Evolutionary conservation across 2,329 filamentous ascomycete genomes (phyloP).

Genomic region (Neospermospora avenae): DNA sequence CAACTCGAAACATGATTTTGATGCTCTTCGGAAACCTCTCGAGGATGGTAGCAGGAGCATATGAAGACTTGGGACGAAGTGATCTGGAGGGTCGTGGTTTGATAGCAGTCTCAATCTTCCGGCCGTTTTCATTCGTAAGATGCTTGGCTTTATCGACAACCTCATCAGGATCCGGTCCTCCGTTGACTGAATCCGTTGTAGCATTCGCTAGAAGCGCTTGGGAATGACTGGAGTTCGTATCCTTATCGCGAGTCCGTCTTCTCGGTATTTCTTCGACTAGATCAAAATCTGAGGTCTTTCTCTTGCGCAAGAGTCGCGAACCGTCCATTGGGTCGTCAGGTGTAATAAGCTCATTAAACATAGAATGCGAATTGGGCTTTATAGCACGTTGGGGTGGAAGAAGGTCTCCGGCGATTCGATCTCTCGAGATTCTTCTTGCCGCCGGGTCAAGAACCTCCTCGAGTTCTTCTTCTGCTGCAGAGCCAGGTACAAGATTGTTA

Average conservation of each 20-base stretch:
- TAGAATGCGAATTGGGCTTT: slow-evolving; percentile 69
- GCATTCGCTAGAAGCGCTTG: slow-evolving; percentile 14
- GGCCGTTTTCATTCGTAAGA: slow-evolving; percentile 24
- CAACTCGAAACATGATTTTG: slow-evolving; percentile 56
- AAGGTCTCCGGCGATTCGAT: slow-evolving; percentile 67
- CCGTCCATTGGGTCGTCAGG: slow-evolving; percentile 73
- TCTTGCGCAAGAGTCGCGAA: slow-evolving; percentile 74
- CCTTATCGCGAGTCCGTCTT: slow-evolving; percentile 43
- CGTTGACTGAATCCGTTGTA: background rate
- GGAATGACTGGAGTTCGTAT: slow-evolving; percentile 20
- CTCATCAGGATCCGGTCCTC: slow-evolving; percentile 18
- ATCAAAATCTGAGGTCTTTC: slow-evolving; percentile 70
- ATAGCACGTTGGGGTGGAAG: slow-evolving; percentile 63
- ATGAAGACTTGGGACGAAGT: slow-evolving; percentile 48
- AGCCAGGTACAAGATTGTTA: slow-evolving; percentile 45
- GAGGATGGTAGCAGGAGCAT: slow-evolving; percentile 40
- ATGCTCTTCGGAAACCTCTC: slow-evolving; percentile 38
- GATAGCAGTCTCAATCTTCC: slow-evolving; percentile 21
- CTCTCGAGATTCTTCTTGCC: slow-evolving; percentile 54
- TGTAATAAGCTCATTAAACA: slow-evolving; percentile 70
- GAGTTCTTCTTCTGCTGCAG: slow-evolving; percentile 25
- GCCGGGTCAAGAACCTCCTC: slow-evolving; percentile 34
- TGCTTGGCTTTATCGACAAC: slow-evolving; percentile 9
- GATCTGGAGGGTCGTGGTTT: slow-evolving; percentile 52
- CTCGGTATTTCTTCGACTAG: slow-evolving; percentile 50